A percentile compares a stretch with the other conserved stretches of the same genome.
phyloP scores from a whole-genome alignment of 2,329 filamentous ascomycete genomes.

The Helicocarpus griseus region DNA sequence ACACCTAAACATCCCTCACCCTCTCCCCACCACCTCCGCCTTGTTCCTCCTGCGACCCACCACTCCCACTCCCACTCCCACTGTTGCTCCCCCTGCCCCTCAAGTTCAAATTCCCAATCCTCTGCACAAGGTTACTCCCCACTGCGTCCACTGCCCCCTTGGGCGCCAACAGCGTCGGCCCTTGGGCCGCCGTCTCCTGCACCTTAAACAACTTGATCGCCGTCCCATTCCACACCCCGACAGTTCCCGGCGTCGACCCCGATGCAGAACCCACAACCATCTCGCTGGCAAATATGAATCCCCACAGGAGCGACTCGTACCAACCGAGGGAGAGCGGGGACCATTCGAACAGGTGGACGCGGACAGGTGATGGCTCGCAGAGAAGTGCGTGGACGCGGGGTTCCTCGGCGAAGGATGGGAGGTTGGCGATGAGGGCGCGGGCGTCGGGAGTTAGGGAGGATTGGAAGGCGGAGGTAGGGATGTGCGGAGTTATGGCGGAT shows the following conservation, averaged over 20 bases:
- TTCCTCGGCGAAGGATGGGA: constrained; percentile 35
- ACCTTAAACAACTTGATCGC: constrained; percentile 80
- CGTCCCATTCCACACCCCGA: constrained; percentile 91
- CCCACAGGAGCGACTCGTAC: constrained; percentile 94
- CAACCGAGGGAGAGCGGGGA: constrained; percentile 80
- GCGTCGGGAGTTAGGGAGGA: constrained; percentile 29
- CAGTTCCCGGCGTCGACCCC: constrained; percentile 61
- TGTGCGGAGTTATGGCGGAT: constrained; percentile 44
- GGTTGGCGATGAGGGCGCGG: constrained; percentile 33
- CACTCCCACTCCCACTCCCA: constrained; percentile 27
- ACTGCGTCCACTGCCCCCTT: constrained; percentile 88
- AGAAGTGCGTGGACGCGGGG: constrained; percentile 57
- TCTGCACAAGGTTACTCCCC: constrained; percentile 76
- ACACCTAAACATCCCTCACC: constrained; percentile 26
- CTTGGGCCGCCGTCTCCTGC: constrained; percentile 69
- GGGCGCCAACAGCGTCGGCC: constrained; percentile 73
- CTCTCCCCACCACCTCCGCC: constrained; percentile 21
- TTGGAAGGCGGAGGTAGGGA: constrained; percentile 39
- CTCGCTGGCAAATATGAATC: constrained; percentile 82
- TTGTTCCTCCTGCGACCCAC: constrained; percentile 24
- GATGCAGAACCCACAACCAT: constrained; percentile 51
- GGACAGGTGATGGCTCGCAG: constrained; percentile 59
- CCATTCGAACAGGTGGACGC: constrained; percentile 91
- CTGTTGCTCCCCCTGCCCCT: constrained; percentile 44
- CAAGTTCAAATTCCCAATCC: constrained; percentile 74